Conservation (phyloP, 2,329 filamentous ascomycete species). For the Zarea fungicola region DNA sequence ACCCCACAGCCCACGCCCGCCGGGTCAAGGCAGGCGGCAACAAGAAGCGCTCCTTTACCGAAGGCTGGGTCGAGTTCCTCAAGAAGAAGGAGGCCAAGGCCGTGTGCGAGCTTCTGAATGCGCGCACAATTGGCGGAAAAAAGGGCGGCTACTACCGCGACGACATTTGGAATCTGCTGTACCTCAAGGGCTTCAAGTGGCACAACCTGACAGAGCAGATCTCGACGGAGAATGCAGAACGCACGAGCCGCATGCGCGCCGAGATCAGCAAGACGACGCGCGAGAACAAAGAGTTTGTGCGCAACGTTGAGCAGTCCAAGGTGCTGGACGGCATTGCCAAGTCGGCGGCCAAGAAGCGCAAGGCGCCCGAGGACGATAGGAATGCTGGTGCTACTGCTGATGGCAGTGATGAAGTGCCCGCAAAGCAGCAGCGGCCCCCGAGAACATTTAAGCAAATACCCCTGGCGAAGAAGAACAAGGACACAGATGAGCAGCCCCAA, state of each 20-base stretch:
- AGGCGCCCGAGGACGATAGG: constrained; percentile 26
- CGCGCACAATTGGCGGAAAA: constrained; percentile 73
- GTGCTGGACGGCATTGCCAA: constrained; percentile 68
- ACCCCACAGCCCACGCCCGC: constrained; percentile 58
- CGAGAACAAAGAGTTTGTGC: constrained; percentile 77
- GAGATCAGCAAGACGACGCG: constrained; percentile 70
- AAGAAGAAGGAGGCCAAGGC: constrained; percentile 71
- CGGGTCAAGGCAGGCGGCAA: constrained; percentile 72
- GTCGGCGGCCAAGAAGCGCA: constrained; percentile 34
- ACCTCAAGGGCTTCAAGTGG: constrained; percentile 83
- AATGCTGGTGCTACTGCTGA: constrained; percentile 17
- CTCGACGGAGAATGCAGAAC: constrained; percentile 73
- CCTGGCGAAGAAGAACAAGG: constrained; percentile 46
- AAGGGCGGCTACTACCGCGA: constrained; percentile 80
- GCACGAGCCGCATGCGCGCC: constrained; percentile 67
- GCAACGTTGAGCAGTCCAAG: constrained; percentile 75
- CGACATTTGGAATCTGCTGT: constrained; percentile 80
- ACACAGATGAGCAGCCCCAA: constrained; percentile 44
- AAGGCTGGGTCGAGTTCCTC: constrained; percentile 82
- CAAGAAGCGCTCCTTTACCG: constrained; percentile 74
- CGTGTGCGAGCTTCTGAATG: constrained; percentile 72
- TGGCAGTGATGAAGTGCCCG: constrained; percentile 18
- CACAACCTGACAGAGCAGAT: constrained; percentile 70
- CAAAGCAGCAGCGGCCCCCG: constrained; percentile 20
- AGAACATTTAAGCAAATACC: constrained; percentile 63